These are phyloP conservation scores for Dothistroma pini DNA, from an alignment of 2,329 filamentous ascomycete species.

Conservation along the genomic window DNA sequence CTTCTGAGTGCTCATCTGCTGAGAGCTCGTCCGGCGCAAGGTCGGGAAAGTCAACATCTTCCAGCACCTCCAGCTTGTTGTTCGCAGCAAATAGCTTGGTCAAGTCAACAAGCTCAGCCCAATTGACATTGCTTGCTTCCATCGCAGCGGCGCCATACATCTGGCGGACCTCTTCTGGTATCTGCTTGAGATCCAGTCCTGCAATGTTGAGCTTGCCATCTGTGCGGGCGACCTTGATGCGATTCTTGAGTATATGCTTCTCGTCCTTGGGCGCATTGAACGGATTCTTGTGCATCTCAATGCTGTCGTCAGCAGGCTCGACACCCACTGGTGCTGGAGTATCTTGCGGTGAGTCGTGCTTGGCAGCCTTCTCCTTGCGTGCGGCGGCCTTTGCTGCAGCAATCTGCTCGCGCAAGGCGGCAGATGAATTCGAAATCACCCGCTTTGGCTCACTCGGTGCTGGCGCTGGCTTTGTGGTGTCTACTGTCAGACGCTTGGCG, in stretches of 20 bases:
- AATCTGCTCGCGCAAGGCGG: conserved; percentile 81
- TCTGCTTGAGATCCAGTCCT: conserved; percentile 71
- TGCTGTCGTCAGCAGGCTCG: conserved; percentile 50
- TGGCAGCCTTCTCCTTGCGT: conserved; percentile 26
- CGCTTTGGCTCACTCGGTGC: conserved; percentile 16
- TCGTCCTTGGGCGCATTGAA: conserved; percentile 63
- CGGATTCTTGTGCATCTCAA: conserved; percentile 60
- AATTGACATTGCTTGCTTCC: conserved; percentile 62
- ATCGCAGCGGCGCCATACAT: conserved; percentile 83
- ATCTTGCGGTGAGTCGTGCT: conserved; percentile 24
- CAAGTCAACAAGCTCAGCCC: conserved; percentile 90
- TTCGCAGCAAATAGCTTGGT: conserved; percentile 81
- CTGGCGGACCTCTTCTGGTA: conserved; percentile 76
- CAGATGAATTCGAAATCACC: conserved; percentile 56
- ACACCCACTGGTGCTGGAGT: conserved; percentile 17
- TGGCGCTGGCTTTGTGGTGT: not conserved
- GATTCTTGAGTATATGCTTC: conserved; percentile 67
- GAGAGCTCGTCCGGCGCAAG: conserved; percentile 50
- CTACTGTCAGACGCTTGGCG: conserved; percentile 7
- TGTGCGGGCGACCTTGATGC: conserved; percentile 67
- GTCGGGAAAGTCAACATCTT: conserved; percentile 77
- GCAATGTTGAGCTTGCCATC: conserved; percentile 86
- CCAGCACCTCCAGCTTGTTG: conserved; percentile 75
- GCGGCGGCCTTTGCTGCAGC: conserved; percentile 84
- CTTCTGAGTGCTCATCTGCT: conserved; percentile 63